These are phyloP conservation scores for Quercus alba DNA, from an alignment of 306 rosid genomes.

Conservation along the genomic window DNA sequence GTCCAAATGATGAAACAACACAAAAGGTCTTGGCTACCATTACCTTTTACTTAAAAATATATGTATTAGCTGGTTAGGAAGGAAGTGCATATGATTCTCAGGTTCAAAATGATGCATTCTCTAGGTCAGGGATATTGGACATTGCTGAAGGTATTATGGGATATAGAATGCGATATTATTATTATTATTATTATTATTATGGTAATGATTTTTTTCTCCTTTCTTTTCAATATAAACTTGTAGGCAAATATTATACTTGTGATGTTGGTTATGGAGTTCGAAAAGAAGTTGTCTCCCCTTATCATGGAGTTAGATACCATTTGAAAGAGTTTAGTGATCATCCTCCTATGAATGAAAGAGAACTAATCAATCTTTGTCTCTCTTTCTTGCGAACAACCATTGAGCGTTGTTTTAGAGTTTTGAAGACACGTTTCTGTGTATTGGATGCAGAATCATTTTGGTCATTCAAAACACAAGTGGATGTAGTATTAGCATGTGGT, in stretches of 20 bases:
- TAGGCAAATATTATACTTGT: neutral
- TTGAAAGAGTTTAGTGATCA: neutral
- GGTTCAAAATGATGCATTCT: neutral
- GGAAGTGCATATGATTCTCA: neutral
- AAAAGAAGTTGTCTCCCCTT: neutral
- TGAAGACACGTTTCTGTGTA: rapidly evolving
- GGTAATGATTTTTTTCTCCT: too few species aligned
- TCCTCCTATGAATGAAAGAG: neutral
- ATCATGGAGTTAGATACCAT: neutral
- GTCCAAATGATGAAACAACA: neutral
- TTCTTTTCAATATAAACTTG: neutral
- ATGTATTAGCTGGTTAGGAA: neutral
- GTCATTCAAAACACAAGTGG: neutral
- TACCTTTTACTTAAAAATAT: neutral
- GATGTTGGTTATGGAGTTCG: neutral
- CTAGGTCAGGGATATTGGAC: neutral
- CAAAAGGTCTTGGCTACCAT: neutral
- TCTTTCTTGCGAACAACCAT: neutral
- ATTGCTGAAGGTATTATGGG: too few species aligned
- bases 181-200: too few species aligned
- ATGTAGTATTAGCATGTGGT: neutral
- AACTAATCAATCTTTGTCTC: neutral
- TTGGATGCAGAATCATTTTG: neutral
- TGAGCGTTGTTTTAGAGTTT: neutral
- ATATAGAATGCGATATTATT: too few species aligned